phyloP scores from a whole-genome alignment of 371 early-diverging fungal genomes.

The Apophysomyces elegans region DNA sequence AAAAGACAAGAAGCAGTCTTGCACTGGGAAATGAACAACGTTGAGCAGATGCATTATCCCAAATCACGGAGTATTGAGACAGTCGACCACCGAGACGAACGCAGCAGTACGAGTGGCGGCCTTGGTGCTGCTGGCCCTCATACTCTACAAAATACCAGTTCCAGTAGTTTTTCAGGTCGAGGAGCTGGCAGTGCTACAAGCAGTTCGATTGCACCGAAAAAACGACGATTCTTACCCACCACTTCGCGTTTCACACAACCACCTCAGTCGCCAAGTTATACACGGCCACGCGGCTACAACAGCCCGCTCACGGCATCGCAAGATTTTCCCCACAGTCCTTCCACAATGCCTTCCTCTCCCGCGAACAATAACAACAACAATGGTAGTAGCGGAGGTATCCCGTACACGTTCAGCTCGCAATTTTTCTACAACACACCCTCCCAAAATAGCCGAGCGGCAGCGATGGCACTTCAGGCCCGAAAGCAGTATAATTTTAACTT shows the following conservation, averaged over 20 bases:
- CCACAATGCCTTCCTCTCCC: conserved; percentile 18
- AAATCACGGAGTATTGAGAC: conserved; percentile 42
- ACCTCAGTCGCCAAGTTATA: conserved; percentile 20
- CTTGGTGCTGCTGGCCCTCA: not conserved
- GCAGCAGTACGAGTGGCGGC: conserved; percentile 1
- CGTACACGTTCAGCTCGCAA: conserved; percentile 21
- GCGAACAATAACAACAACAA: too few species aligned
- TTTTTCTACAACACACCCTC: conserved; percentile 17
- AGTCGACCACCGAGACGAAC: conserved; percentile 14
- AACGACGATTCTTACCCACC: conserved; percentile 38
- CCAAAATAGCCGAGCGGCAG: conserved; percentile 12
- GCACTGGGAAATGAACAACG: conserved; percentile 72
- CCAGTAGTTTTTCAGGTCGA: conserved; percentile 2
- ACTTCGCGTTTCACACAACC: conserved; percentile 52
- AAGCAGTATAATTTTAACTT: conserved; percentile 54
- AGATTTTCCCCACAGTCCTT: conserved; percentile 5
- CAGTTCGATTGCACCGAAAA: conserved; percentile 14
- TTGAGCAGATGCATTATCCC: conserved; percentile 59
- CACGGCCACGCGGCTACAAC: not conserved
- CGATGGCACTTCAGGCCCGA: conserved; percentile 23
- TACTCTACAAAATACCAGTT: conserved; percentile 13
- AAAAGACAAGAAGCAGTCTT: conserved; percentile 58
- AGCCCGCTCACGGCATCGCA: conserved; percentile 2
- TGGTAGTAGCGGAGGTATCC: not conserved
- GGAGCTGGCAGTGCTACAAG: not conserved